These are phyloP conservation scores for Breynia disticha DNA, from an alignment of 441 rosid genomes.

Conservation along the genomic window DNA sequence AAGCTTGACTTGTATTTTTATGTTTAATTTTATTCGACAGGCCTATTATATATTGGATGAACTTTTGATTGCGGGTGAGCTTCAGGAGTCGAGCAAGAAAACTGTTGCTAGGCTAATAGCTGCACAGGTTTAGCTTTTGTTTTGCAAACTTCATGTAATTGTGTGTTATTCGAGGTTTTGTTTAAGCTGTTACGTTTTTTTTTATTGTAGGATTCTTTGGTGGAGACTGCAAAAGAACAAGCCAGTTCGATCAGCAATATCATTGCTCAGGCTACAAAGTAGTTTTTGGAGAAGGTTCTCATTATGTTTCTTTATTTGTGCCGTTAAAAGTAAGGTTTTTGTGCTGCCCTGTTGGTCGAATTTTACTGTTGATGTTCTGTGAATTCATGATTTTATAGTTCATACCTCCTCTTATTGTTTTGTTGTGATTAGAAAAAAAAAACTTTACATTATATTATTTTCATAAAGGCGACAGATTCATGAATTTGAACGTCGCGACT, in stretches of 20 bases:
- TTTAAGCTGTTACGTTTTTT: neutral
- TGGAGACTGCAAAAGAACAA: constrained; percentile 61
- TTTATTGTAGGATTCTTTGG: constrained; percentile 52
- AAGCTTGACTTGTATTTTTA: neutral
- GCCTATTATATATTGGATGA: constrained; percentile 78
- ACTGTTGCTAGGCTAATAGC: constrained; percentile 75
- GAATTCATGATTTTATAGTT: no score
- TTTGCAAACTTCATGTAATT: neutral
- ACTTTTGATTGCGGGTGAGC: constrained; percentile 88
- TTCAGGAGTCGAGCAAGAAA: constrained; percentile 98
- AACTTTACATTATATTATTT: no score
- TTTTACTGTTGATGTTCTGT: no score
- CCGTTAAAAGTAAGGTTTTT: no score
- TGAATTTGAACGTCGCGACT: no score
- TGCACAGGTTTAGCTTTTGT: constrained; percentile 50
- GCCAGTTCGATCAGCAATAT: constrained; percentile 56
- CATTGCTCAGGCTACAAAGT: constrained; percentile 63
- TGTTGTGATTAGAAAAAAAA: no score
- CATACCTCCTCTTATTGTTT: no score
- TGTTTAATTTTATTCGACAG: constrained; percentile 23
- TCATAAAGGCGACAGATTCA: no score
- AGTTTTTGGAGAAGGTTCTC: neutral
- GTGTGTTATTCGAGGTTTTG: no score
- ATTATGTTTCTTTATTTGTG: no score
- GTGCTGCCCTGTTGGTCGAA: no score